Base-by-base conservation (phyloP, 176 grass and related monocot species). In the Triticum timopheevii region DNA sequence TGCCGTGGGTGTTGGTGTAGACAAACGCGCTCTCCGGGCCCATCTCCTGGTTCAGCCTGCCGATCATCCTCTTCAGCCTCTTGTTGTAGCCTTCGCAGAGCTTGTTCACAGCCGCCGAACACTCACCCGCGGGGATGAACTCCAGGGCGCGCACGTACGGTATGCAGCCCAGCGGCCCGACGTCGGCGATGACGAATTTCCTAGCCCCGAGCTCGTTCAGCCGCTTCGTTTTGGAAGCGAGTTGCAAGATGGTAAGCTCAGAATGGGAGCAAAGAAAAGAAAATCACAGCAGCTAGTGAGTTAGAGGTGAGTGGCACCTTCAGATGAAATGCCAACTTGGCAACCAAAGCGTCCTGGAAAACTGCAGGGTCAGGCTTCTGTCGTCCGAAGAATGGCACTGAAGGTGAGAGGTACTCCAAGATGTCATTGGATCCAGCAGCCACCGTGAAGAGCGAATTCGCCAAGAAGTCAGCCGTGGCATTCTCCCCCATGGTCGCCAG, bases 161-260 rank as follows among this genome's bases (percentile, higher is more conserved):
- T 80, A 96, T 96, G 69, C 97, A 98, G 0, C 97, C 97, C 17
- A 96, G 87, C 13, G 97, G 94, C 42, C 96, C 96, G 22, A 96
- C 80, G 23, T 95, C 96, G 8, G 91, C 83, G 10, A 96, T 85
- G 7, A 93, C 42, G n/a, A 96, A 73, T 45, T 93, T 98, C 27
- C 92, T 90, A 2, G 96, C 96, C 20, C 93, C 96, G 5, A 98
- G 85, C 4, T 86, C 79, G 15, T 88, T 91, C 15, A 98, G 62
- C 20, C 86, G 83, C 96, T 98, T 83, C 76, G 72, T 65, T 28
- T 47, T 22, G 30, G 62, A 82, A 25, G 20, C 0, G 30, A 50
- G 49, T 28, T 19, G 1, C 58, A 10, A 58, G 54, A 58, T 22
- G 19, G 5, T 28, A 59, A 69, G 7, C n/a, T 79, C 49, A 15